A percentile compares a stretch with the other conserved stretches of the same genome.
Evolutionary conservation across 2,329 filamentous ascomycete genomes (phyloP).

Genomic region (Dactylonectria macrodidyma): DNA sequence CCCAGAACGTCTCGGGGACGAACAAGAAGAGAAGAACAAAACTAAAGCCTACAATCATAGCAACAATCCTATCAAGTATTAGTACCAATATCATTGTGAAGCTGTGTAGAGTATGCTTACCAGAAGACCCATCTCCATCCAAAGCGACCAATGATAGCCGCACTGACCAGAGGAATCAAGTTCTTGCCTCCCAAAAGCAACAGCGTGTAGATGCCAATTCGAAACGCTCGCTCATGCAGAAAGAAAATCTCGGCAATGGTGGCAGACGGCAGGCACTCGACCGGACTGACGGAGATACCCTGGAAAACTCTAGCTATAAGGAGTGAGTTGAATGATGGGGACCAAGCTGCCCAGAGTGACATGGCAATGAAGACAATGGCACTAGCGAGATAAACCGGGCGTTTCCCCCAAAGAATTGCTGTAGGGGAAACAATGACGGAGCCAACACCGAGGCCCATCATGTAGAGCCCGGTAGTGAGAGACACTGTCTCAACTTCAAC

Average conservation of each 20-base stretch:
- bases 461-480: constrained; percentile 91
- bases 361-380: constrained; percentile 83
- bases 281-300: constrained; percentile 88
- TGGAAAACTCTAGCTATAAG: constrained; percentile 88
- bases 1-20: constrained; percentile 97
- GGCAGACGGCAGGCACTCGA: constrained; percentile 93
- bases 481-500: constrained; percentile 82
- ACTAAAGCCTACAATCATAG: constrained; percentile 82
- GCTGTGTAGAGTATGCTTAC: constrained; percentile 59
- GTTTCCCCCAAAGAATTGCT: constrained; percentile 91
- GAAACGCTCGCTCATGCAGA: constrained; percentile 92
- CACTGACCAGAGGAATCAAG: constrained; percentile 87
- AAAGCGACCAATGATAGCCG: constrained; percentile 82
- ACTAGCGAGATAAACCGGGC: constrained; percentile 88
- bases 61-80: constrained; percentile 75
- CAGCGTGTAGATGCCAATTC: constrained; percentile 93
- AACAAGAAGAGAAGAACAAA: constrained; percentile 86
- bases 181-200: constrained; percentile 94
- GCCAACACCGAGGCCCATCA: constrained; percentile 92
- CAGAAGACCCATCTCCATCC: constrained; percentile 95
- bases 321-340: constrained; percentile 84
- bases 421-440: constrained; percentile 90
- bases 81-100: not conserved
- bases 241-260: constrained; percentile 98
- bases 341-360: constrained; percentile 88